These are phyloP conservation scores for Sclerotinia trifoliorum DNA, from an alignment of 2,329 filamentous ascomycete genomes.

Conservation along the genomic window DNA sequence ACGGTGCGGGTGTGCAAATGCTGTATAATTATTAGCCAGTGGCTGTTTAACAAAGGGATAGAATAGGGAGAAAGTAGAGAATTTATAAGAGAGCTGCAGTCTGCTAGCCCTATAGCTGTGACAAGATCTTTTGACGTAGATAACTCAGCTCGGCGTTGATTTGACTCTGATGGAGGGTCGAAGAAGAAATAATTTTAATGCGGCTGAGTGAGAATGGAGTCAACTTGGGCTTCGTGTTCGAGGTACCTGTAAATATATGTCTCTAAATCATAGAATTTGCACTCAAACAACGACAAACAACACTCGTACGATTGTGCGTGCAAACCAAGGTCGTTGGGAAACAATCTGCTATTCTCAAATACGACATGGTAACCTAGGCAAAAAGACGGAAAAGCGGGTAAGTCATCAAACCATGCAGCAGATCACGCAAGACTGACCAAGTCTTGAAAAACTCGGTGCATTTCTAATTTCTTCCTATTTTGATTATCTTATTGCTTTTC, in stretches of 20 bases:
- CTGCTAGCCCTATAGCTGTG: neutral
- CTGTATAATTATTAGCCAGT: constrained; percentile 5
- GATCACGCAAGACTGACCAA: constrained; percentile 13
- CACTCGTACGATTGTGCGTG: neutral
- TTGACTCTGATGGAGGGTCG: neutral
- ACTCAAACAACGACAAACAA: constrained; percentile 7
- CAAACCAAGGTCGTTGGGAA: constrained; percentile 3
- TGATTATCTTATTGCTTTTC: constrained; percentile 4
- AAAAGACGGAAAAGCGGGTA: neutral
- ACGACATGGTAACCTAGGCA: constrained; percentile 1
- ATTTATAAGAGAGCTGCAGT: constrained; percentile 13
- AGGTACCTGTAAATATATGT: constrained; percentile 8
- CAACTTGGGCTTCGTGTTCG: constrained; percentile 3
- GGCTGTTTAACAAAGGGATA: neutral
- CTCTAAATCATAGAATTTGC: neutral
- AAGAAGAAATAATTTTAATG: neutral
- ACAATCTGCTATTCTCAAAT: neutral
- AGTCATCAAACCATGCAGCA: constrained; percentile 3
- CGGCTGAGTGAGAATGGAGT: neutral
- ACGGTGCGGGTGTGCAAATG: neutral
- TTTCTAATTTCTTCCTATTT: constrained; percentile 9
- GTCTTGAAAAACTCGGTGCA: neutral
- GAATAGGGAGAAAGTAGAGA: neutral
- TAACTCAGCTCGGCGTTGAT: constrained; percentile 21
- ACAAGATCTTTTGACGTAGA: neutral